Percentiles rank a stretch among this genome's conserved stretches.
Evolutionary conservation across 2,329 filamentous ascomycete species (phyloP).

Genomic region (Ceratocystis papillata): DNA sequence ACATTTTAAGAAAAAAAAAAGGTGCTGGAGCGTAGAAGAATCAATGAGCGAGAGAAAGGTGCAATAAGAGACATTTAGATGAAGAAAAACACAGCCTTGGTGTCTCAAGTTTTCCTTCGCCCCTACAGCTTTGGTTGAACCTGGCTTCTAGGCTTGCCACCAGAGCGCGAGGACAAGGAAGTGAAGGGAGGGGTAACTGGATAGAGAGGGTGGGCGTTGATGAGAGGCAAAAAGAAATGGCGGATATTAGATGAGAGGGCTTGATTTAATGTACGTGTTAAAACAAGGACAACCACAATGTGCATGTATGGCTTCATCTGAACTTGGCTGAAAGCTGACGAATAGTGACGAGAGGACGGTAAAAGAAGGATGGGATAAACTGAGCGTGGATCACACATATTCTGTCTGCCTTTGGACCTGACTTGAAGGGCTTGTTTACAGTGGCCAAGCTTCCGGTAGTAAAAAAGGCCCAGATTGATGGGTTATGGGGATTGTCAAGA

Average conservation of each 20-base stretch:
- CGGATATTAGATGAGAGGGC: slow-evolving; percentile 11
- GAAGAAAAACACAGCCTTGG: not conserved
- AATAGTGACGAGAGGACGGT: not conserved
- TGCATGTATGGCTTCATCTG: slow-evolving; percentile 2
- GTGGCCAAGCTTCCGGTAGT: slow-evolving; percentile 1
- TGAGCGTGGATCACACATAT: not conserved
- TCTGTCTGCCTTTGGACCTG: not conserved
- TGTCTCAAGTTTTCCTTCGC: not conserved
- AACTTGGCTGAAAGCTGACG: not conserved
- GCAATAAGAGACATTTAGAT: not conserved
- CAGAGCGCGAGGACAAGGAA: not conserved
- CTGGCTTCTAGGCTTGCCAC: not conserved
- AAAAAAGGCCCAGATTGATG: slow-evolving; percentile 3
- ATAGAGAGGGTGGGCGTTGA: not conserved
- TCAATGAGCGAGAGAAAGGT: not conserved
- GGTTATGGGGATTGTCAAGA: not conserved
- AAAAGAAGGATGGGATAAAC: not conserved
- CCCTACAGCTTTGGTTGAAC: not conserved
- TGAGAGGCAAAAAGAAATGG: not conserved
- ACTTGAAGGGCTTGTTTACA: not conserved
- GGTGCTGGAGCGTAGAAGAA: not conserved
- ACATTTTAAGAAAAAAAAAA: not conserved
- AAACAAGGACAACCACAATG: not conserved
- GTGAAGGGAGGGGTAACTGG: not conserved
- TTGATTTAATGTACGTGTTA: not conserved